Base-by-base conservation (phyloP, 805 yeast genomes). In the Candida bentonensis region DNA sequence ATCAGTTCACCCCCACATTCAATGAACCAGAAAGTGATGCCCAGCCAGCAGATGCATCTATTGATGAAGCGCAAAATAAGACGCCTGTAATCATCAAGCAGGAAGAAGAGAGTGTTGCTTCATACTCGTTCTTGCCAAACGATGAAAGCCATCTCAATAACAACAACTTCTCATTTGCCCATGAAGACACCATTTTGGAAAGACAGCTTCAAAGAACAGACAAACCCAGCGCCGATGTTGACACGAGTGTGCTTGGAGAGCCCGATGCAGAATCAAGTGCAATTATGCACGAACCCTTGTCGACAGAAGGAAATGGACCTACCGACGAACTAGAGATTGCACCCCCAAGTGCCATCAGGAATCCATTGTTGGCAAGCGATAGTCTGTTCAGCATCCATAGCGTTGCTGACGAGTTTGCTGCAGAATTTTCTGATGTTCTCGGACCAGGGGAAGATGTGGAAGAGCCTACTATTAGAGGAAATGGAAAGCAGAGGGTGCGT, bases 321-420 rank as follows among this genome's bases (percentile, higher is more conserved):
- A 17, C 11, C 7, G 17, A 15, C 5, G 7, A 11, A 5, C 20
- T 11, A 13, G 36, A 30, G 5, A 30, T n/a, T n/a, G 5, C 13
- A 11, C 36, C 36, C 17, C 11, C 11, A 5, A 11, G 7, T 30
- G 20, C 17, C 17, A 5, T 11, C 5, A 9, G 13, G 11, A 7
- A 9, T 30, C 36, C 36, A 9, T 30, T 30, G 11, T 9, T 5
- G 17, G 17, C 11, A 30, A 9, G 17, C 20, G 17, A n/a, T 17
- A 17, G 11, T 5, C 7, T n/a, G 17, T 17, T 30, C 20, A 15
- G 20, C n/a, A 15, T 30, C 20, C 5, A 17, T 17, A 15, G 36
- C 17, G 46, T 50, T 20, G 49, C 45, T 21, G 43, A 46, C 9
- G 51, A 49, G 23, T 50, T 50, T 44, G 49, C 50, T n/a, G 44